phyloP scores from a whole-genome alignment of 225 moss, liverwort and hornwort species.

The Marchantia polymorpha region DNA sequence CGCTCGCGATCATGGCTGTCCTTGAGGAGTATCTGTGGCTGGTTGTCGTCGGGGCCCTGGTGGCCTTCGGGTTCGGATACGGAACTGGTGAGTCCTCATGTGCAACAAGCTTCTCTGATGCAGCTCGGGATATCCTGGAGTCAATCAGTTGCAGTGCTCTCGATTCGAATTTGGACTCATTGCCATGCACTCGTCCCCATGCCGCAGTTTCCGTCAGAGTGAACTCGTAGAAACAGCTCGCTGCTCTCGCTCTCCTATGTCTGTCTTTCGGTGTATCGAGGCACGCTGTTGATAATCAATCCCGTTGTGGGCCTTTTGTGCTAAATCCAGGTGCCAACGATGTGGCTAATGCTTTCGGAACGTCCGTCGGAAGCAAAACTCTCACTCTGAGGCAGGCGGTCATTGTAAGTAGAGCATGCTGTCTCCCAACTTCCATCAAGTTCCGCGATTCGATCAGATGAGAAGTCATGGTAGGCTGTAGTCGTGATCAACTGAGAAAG shows the following conservation, averaged over 20 bases:
- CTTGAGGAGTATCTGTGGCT: slow-evolving; percentile 56
- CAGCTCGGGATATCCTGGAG: background rate
- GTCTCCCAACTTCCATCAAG: background rate
- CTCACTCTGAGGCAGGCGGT: slow-evolving; percentile 60
- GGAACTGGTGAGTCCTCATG: slow-evolving; percentile 25
- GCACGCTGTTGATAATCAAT: background rate
- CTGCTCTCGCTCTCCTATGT: background rate
- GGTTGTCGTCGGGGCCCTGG: slow-evolving; percentile 55
- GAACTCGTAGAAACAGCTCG: background rate
- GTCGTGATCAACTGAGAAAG: background rate
- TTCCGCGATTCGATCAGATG: background rate
- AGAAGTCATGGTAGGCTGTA: background rate
- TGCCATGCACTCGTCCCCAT: background rate
- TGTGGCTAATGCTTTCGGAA: slow-evolving; percentile 73
- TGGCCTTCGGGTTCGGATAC: slow-evolving; percentile 56
- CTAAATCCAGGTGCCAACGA: slow-evolving; percentile 56
- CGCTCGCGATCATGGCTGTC: slow-evolving; percentile 34
- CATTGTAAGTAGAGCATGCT: slow-evolving; percentile 38
- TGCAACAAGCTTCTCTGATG: too few species aligned
- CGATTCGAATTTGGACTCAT: background rate
- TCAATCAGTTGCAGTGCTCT: background rate
- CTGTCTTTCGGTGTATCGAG: background rate
- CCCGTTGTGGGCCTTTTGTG: background rate
- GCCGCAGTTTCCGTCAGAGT: background rate
- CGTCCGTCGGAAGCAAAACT: slow-evolving; percentile 68